phyloP scores from a whole-genome alignment of 441 rosid genomes.

The Gossypium trilobum region DNA sequence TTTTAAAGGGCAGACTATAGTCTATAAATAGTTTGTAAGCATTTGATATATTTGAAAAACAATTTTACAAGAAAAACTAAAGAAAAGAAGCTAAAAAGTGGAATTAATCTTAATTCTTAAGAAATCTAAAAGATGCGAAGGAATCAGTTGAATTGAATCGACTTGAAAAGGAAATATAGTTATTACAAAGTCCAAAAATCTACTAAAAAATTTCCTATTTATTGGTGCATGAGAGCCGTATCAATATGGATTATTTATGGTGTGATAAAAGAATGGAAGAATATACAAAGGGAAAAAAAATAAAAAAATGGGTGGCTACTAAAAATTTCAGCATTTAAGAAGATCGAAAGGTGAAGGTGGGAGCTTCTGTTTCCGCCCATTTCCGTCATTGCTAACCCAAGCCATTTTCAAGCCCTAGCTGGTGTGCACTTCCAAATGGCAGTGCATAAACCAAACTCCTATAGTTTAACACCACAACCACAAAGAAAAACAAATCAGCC shows the following conservation, averaged over 20 bases:
- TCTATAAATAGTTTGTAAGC: too few relatives aligned
- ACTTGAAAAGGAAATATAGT: not conserved
- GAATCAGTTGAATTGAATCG: too few relatives aligned
- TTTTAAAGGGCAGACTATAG: too few relatives aligned
- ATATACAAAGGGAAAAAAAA: not conserved
- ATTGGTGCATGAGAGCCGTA: not conserved
- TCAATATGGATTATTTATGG: not conserved
- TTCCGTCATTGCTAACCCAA: slow-evolving; percentile 32
- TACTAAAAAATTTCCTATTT: not conserved
- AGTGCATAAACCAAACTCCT: slow-evolving; percentile 36
- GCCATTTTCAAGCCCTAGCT: slow-evolving; percentile 41
- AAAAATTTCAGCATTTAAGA: slow-evolving; percentile 33
- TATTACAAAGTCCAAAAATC: not conserved
- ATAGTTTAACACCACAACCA: not conserved
- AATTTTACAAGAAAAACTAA: too few relatives aligned
- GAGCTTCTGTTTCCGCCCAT: slow-evolving; percentile 25
- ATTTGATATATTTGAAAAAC: too few relatives aligned
- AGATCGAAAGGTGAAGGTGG: slow-evolving; percentile 38
- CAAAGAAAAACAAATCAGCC: not conserved
- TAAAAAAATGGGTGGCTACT: not conserved
- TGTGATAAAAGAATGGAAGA: not conserved
- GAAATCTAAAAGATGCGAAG: too few relatives aligned
- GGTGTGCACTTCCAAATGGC: slow-evolving; percentile 32
- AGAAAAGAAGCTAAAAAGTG: too few relatives aligned
- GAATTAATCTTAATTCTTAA: too few relatives aligned